Percentiles rank a stretch among this genome's conserved stretches.
phyloP scores from a whole-genome alignment of 345 rosid species.

The Rhodamnia argentea region DNA sequence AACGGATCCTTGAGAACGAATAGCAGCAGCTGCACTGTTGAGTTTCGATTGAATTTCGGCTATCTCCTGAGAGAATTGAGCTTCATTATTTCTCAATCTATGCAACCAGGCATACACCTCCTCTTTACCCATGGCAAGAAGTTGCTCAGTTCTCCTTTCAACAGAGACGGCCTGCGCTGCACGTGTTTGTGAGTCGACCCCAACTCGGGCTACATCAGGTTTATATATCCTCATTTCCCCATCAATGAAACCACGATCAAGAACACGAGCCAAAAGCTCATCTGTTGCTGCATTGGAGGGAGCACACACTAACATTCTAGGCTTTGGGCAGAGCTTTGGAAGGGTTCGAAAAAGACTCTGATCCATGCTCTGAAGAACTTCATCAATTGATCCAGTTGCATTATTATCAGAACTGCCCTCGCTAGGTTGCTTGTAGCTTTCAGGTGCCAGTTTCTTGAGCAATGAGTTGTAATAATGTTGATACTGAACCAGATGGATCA shows the following conservation, averaged over 20 bases:
- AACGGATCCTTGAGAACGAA: slow-evolving; percentile 92
- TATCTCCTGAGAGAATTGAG: slow-evolving; percentile 71
- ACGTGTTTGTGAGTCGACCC: slow-evolving; percentile 94
- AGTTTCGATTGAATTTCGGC: slow-evolving; percentile 74
- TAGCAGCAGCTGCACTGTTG: slow-evolving; percentile 58
- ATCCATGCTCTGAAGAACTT: slow-evolving; percentile 98
- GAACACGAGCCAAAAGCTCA: slow-evolving; percentile 95
- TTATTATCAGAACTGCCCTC: slow-evolving; percentile 63
- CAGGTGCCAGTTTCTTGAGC: slow-evolving; percentile 94
- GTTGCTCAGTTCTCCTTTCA: slow-evolving; percentile 94
- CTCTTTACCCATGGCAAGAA: slow-evolving; percentile 70
- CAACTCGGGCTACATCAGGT: slow-evolving; percentile 98
- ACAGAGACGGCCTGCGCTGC: slow-evolving; percentile 99
- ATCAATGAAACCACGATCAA: slow-evolving; percentile 97
- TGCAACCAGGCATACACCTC: slow-evolving; percentile 87
- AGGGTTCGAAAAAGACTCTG: slow-evolving; percentile 88
- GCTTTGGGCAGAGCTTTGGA: slow-evolving; percentile 93
- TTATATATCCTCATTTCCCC: slow-evolving; percentile 98
- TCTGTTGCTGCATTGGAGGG: slow-evolving; percentile 99
- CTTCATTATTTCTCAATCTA: slow-evolving; percentile 63
- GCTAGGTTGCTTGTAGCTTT: slow-evolving; percentile 79
- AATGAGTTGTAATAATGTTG: slow-evolving; percentile 95
- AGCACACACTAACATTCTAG: slow-evolving; percentile 98
- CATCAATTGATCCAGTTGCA: slow-evolving; percentile 84
- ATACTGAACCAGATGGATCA: slow-evolving; percentile 97